Percentiles rank a stretch among this genome's conserved stretches.
Evolutionary conservation across 805 yeast species (phyloP).

Genomic region (Metschnikowia continentalis): DNA sequence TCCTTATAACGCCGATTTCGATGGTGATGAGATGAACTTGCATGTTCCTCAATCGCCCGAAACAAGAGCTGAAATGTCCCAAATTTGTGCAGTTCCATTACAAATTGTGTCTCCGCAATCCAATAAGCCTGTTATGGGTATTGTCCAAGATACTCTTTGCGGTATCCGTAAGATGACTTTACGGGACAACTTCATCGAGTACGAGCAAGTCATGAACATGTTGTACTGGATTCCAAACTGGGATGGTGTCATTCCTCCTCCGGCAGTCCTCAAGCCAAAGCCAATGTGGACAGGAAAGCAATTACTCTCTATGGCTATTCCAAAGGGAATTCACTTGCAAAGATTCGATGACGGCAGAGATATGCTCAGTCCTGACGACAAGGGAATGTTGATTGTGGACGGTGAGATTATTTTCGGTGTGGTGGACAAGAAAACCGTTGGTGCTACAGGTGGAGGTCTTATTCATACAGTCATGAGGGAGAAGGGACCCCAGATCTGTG

Average conservation of each 20-base stretch:
- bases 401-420: constrained; percentile 98
- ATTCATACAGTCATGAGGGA: constrained; percentile 97
- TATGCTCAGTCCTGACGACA: constrained; percentile 79
- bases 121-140: constrained; percentile 99
- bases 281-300: constrained; percentile 99
- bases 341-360: constrained; percentile 90
- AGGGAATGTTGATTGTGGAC: constrained; percentile 91
- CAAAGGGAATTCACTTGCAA: constrained; percentile 91
- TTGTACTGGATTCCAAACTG: constrained; percentile 97
- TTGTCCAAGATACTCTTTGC: constrained; percentile 97
- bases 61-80: constrained; percentile 92
- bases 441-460: constrained; percentile 97
- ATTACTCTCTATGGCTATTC: constrained; percentile 85
- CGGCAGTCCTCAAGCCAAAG: constrained; percentile 89
- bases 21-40: constrained; percentile 99
- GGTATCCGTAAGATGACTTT: constrained; percentile 95
- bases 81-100: constrained; percentile 93
- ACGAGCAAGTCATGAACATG: constrained; percentile 93
- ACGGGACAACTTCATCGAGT: constrained; percentile 83
- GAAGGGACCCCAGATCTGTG: constrained; percentile 89
- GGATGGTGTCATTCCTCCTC: constrained; percentile 97
- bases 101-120: constrained; percentile 98
- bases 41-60: constrained; percentile 99
- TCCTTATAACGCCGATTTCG: constrained; percentile 99
- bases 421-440: constrained; percentile 96